These are phyloP conservation scores for Trichoderma harzianum DNA, from an alignment of 2,329 filamentous ascomycete species.

Conservation along the genomic window DNA sequence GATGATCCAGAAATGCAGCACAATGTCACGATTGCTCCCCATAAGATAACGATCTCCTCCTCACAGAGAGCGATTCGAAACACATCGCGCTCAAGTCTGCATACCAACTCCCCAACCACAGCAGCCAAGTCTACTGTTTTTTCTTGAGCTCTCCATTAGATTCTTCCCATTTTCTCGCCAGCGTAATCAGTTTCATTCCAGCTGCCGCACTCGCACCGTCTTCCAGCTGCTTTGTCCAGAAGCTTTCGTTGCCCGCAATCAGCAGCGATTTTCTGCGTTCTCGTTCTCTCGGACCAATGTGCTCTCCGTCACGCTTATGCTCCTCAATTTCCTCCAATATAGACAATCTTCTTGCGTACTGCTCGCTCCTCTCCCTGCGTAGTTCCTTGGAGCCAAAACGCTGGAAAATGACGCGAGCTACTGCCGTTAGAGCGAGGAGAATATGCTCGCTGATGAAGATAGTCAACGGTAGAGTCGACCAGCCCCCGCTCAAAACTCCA, in stretches of 20 bases:
- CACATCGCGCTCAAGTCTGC: background rate
- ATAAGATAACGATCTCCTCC: no score
- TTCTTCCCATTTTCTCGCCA: constrained; percentile 27
- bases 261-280: constrained; percentile 39
- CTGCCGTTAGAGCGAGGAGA: constrained; percentile 58
- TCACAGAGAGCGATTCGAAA: background rate
- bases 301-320: constrained; percentile 32
- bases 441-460: constrained; percentile 73
- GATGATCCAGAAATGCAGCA: no score
- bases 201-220: constrained; percentile 36
- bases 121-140: background rate
- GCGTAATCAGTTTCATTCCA: constrained; percentile 34
- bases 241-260: constrained; percentile 32
- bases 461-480: constrained; percentile 63
- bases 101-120: background rate
- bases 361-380: constrained; percentile 37
- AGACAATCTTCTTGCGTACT: constrained; percentile 36
- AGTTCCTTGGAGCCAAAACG: constrained; percentile 40
- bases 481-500: constrained; percentile 52
- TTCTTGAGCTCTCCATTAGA: constrained; percentile 11
- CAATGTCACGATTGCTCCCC: no score
- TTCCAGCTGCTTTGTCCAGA: constrained; percentile 43
- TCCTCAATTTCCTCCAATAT: constrained; percentile 42
- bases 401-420: constrained; percentile 36
- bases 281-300: constrained; percentile 34